Conservation (phyloP, 495 filamentous ascomycete genomes). For the Podospora pseudopauciseta region DNA sequence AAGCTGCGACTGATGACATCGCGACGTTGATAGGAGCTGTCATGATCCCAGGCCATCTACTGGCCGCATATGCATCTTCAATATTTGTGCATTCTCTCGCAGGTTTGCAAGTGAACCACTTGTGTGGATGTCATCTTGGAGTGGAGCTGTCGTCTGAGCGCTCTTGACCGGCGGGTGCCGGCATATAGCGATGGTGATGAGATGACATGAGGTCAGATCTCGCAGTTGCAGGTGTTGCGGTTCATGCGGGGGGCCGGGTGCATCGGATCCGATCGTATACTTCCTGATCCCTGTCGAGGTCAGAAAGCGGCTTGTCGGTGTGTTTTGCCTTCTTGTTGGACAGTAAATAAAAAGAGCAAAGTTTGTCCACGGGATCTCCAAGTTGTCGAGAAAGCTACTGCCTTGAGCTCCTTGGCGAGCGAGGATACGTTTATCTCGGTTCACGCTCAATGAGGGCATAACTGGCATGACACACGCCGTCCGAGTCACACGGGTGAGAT, state of each 20-base stretch:
- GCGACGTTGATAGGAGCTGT: background rate
- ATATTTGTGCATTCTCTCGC: background rate
- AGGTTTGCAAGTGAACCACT: background rate
- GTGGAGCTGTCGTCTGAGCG: background rate
- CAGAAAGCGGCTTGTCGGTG: background rate
- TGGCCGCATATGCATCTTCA: background rate
- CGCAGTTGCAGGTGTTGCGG: background rate
- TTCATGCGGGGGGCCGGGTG: conserved; percentile 9
- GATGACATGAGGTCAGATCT: background rate
- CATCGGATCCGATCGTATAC: background rate
- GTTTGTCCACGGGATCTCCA: background rate
- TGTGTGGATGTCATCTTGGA: background rate
- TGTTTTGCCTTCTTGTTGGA: background rate
- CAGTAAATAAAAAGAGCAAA: background rate
- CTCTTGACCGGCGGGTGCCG: background rate
- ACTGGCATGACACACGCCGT: no score
- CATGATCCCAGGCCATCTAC: background rate
- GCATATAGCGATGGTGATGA: background rate
- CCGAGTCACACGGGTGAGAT: no score
- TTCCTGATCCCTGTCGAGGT: background rate
- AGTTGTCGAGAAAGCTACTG: no score
- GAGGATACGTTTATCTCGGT: no score
- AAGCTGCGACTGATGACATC: background rate
- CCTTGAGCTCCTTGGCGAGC: no score
- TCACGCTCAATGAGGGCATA: no score